phyloP scores from a whole-genome alignment of 2,329 filamentous ascomycete species.

The Fusarium setosum region DNA sequence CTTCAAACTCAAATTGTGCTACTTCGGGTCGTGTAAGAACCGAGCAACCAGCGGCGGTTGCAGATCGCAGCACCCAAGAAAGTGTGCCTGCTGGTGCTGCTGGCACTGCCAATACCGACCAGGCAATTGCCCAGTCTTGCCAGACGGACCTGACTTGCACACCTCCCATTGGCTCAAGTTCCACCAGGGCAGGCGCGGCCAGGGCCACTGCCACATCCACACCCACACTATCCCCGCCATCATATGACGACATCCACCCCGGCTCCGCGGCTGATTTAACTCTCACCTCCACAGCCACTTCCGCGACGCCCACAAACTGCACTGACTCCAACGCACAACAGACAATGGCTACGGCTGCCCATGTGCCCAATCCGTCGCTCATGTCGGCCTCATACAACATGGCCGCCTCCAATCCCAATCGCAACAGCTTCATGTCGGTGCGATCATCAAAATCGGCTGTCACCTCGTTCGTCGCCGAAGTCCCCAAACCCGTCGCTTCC shows the following conservation, averaged over 20 bases:
- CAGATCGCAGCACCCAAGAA: conserved; percentile 31
- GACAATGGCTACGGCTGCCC: conserved; percentile 35
- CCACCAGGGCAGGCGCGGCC: conserved; percentile 36
- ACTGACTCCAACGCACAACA: conserved; percentile 37
- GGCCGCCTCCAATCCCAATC: conserved; percentile 42
- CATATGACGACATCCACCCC: conserved; percentile 46
- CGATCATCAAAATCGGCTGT: conserved; percentile 63
- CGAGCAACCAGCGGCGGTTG: conserved; percentile 20
- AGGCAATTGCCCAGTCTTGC: conserved; percentile 15
- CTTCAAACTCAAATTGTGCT: conserved; percentile 4
- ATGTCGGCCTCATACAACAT: conserved; percentile 40
- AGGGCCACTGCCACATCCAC: conserved; percentile 9
- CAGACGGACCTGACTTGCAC: conserved; percentile 31
- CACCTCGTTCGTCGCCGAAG: conserved; percentile 63
- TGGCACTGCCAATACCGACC: conserved; percentile 1
- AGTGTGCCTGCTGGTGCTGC: conserved; percentile 13
- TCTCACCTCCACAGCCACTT: conserved; percentile 30
- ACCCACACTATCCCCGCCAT: conserved; percentile 36
- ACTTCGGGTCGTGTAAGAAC: conserved; percentile 20
- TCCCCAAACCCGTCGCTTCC: conserved; percentile 80
- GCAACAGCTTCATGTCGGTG: conserved; percentile 63
- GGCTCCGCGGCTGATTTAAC: conserved; percentile 40
- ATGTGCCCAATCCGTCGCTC: conserved; percentile 31
- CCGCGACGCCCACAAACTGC: conserved; percentile 29
- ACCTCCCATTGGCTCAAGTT: conserved; percentile 26